A percentile compares a stretch with the other conserved stretches of the same genome.
Conservation (phyloP, 768 basidiomycete species). For the Phanerochaete carnosa region DNA sequence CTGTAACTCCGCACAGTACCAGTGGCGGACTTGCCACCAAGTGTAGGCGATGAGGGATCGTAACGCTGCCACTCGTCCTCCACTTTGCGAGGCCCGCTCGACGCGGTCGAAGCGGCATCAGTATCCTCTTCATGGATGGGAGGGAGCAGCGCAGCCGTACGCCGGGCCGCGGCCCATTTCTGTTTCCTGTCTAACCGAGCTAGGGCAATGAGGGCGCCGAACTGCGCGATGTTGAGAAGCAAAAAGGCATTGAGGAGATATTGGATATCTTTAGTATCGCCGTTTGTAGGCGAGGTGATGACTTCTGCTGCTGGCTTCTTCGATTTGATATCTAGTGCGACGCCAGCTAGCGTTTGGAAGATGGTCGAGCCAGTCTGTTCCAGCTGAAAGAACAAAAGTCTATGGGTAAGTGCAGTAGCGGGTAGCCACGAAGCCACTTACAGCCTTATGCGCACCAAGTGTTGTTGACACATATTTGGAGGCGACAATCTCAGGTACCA, state of each 20-base stretch:
- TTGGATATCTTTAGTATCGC: slow-evolving; percentile 34
- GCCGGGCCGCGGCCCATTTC: slow-evolving; percentile 24
- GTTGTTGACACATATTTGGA: slow-evolving; percentile 75
- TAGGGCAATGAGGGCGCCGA: slow-evolving; percentile 48
- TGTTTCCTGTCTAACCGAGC: slow-evolving; percentile 44
- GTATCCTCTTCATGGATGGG: slow-evolving; percentile 13
- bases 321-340: slow-evolving; percentile 52
- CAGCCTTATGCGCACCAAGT: slow-evolving; percentile 75
- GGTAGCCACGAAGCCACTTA: slow-evolving; percentile 29
- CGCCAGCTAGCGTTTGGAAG: slow-evolving; percentile 70
- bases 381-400: slow-evolving; percentile 39
- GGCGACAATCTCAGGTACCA: slow-evolving; percentile 71
- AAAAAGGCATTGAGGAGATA: slow-evolving; percentile 56
- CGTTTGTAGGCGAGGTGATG: slow-evolving; percentile 2
- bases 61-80: slow-evolving; percentile 14
- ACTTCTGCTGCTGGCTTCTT: slow-evolving; percentile 18
- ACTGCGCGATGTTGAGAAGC: slow-evolving; percentile 48
- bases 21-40: neutral
- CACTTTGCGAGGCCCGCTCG: slow-evolving; percentile 3
- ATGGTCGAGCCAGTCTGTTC: slow-evolving; percentile 75
- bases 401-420: neutral
- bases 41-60: slow-evolving; percentile 3
- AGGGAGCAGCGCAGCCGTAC: slow-evolving; percentile 14
- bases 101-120: slow-evolving; percentile 10
- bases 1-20: slow-evolving; percentile 12